These are phyloP conservation scores for Leccinum huronense DNA, from an alignment of 1,284 basidiomycete species.

Conservation along the genomic window DNA sequence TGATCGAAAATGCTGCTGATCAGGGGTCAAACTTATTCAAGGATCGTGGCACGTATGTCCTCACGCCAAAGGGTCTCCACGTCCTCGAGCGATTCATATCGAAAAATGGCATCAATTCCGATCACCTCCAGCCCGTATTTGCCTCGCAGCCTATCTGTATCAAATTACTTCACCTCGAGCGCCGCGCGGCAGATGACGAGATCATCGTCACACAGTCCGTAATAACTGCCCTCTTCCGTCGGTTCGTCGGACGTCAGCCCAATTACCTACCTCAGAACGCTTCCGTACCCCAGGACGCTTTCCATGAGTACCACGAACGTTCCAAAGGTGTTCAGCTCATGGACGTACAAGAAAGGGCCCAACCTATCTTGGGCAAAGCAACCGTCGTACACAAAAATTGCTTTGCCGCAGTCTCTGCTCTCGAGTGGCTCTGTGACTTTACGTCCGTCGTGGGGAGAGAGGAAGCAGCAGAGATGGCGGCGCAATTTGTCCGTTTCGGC, in stretches of 20 bases:
- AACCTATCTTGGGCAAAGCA: conserved; percentile 49
- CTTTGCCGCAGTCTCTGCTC: conserved; percentile 82
- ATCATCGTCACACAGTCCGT: conserved; percentile 94
- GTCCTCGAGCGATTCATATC: conserved; percentile 99
- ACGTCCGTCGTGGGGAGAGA: conserved; percentile 95
- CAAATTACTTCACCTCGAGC: conserved; percentile 95
- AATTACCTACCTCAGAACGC: conserved; percentile 64
- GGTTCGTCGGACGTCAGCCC: conserved; percentile 85
- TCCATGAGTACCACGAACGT: conserved; percentile 75
- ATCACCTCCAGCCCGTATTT: conserved; percentile 90
- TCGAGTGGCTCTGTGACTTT: conserved; percentile 98
- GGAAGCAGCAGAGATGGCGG: conserved; percentile 96
- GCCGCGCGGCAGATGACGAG: conserved; percentile 91
- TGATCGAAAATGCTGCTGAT: conserved; percentile 96
- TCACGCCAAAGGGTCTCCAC: conserved; percentile 97
- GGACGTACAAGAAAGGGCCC: conserved; percentile 64
- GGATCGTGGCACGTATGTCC: conserved; percentile 92
- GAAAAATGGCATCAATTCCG: conserved; percentile 97
- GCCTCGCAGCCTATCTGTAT: conserved; percentile 95
- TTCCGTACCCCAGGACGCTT: conserved; percentile 55
- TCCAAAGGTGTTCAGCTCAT: conserved; percentile 73
- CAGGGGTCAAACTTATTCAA: conserved; percentile 88
- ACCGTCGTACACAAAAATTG: conserved; percentile 65
- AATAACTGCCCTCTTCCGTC: conserved; percentile 92
- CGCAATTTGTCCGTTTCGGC: conserved; percentile 96